Evolutionary conservation across 2,329 filamentous ascomycete genomes (phyloP).

Genomic region (Fusarium globosum): DNA sequence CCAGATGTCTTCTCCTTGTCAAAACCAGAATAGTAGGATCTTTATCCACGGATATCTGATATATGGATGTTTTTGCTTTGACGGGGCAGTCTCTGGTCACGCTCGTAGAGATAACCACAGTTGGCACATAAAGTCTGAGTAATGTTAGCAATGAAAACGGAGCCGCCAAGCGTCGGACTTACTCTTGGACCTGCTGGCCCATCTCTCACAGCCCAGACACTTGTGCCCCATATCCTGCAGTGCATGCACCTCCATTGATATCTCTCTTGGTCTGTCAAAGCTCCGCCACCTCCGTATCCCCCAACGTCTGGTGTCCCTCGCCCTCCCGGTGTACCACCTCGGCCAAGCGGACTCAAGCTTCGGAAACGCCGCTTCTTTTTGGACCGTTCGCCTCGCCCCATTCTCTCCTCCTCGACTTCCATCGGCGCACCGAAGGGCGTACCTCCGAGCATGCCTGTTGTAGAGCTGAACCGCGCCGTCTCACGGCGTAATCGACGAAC

Average conservation of each 20-base stretch:
- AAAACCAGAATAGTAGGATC: slow-evolving; percentile 31
- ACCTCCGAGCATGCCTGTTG: slow-evolving; percentile 82
- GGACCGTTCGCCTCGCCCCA: slow-evolving; percentile 90
- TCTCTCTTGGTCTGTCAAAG: slow-evolving; percentile 81
- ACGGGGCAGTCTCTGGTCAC: slow-evolving; percentile 81
- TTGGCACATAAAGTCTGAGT: slow-evolving; percentile 87
- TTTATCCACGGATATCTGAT: slow-evolving; percentile 49
- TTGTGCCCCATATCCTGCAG: slow-evolving; percentile 87
- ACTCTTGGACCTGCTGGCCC: slow-evolving; percentile 87
- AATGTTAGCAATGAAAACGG: slow-evolving; percentile 18
- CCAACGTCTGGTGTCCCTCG: slow-evolving; percentile 85
- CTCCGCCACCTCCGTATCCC: slow-evolving; percentile 75
- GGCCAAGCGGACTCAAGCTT: slow-evolving; percentile 83
- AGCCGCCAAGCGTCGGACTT: slow-evolving; percentile 52
- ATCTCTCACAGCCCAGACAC: slow-evolving; percentile 95
- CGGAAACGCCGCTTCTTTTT: slow-evolving; percentile 96
- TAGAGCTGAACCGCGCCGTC: slow-evolving; percentile 91
- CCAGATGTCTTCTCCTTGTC: slow-evolving; percentile 27
- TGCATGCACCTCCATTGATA: slow-evolving; percentile 88
- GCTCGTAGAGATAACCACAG: slow-evolving; percentile 89
- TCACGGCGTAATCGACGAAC: slow-evolving; percentile 87
- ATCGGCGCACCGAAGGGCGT: slow-evolving; percentile 70
- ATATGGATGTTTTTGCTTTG: slow-evolving; percentile 56
- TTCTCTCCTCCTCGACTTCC: slow-evolving; percentile 77
- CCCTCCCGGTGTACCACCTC: slow-evolving; percentile 70